Evolutionary conservation across 23 red algal genomes (phyloP).

Genomic region (Pyropia haitanensis): DNA sequence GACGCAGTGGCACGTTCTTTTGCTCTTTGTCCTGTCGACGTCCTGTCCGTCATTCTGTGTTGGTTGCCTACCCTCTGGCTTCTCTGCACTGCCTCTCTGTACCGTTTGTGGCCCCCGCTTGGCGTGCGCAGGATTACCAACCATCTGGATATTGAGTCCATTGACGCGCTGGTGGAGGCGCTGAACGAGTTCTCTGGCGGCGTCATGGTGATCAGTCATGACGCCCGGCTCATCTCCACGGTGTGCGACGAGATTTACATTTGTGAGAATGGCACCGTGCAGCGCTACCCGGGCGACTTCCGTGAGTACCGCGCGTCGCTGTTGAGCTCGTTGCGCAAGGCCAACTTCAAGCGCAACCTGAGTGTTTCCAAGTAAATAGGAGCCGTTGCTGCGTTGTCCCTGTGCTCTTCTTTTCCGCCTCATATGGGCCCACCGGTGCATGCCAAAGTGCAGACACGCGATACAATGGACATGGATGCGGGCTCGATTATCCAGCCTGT

Average conservation of each 20-base stretch:
- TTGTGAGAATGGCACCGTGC: slow-evolving; percentile 55
- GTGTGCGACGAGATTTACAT: slow-evolving; percentile 75
- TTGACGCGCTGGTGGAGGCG: slow-evolving; percentile 76
- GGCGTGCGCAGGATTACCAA: slow-evolving; percentile 9
- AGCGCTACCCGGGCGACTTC: slow-evolving; percentile 62
- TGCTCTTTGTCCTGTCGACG: neutral
- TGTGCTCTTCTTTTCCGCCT: too few relatives aligned
- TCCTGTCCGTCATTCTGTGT: too few relatives aligned
- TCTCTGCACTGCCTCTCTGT: too few relatives aligned
- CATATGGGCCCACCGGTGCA: too few relatives aligned
- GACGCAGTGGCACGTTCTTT: neutral
- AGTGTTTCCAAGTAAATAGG: too few relatives aligned
- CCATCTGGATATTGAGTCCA: slow-evolving; percentile 54
- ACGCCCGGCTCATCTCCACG: slow-evolving; percentile 56
- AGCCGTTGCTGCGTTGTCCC: too few relatives aligned
- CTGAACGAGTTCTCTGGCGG: slow-evolving; percentile 93
- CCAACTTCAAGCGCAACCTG: too few relatives aligned
- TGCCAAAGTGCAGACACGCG: too few relatives aligned
- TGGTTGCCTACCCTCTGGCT: too few relatives aligned
- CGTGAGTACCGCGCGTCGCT: slow-evolving; percentile 64
- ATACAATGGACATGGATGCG: too few relatives aligned
- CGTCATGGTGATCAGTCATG: slow-evolving; percentile 67
- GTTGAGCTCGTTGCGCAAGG: slow-evolving; percentile 22
- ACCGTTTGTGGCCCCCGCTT: too few relatives aligned
- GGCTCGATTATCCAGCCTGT: too few relatives aligned